Evolutionary conservation across 805 yeast genomes (phyloP).

Genomic region (Ogataea degrootiae): DNA sequence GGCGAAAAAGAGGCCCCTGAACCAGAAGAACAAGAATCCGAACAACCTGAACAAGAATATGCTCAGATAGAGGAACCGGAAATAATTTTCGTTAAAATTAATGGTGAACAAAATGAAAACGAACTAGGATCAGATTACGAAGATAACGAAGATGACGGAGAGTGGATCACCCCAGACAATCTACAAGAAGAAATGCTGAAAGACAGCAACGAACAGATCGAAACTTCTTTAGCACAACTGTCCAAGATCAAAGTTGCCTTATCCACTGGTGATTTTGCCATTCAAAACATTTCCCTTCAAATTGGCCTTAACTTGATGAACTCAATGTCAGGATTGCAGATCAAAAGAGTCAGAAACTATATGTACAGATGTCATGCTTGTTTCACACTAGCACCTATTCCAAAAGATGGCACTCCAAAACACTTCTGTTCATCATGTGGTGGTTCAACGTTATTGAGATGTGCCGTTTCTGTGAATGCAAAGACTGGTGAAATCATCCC

Average conservation of each 20-base stretch:
- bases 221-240: conserved; percentile 19
- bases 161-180: conserved; percentile 92
- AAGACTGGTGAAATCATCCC: conserved; percentile 79
- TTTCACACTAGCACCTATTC: conserved; percentile 74
- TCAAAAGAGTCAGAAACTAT: conserved; percentile 79
- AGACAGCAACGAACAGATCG: conserved; percentile 61
- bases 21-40: conserved; percentile 1
- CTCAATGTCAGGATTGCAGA: conserved; percentile 75
- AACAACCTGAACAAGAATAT: neutral
- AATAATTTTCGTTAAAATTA: neutral
- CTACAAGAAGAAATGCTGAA: conserved; percentile 62
- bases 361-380: conserved; percentile 98
- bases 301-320: conserved; percentile 85
- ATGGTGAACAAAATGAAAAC: conserved; percentile 17
- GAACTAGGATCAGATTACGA: conserved; percentile 40
- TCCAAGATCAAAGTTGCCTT: conserved; percentile 67
- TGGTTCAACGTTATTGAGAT: conserved; percentile 82
- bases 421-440: conserved; percentile 97
- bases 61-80: conserved; percentile 11
- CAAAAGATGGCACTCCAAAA: conserved; percentile 67
- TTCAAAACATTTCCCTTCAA: conserved; percentile 91
- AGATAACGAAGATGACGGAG: conserved; percentile 76
- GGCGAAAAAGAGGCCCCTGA: conserved; percentile 4
- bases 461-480: conserved; percentile 82
- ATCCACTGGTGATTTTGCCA: conserved; percentile 95